Percentiles rank a stretch among this genome's conserved stretches.
phyloP scores from a whole-genome alignment of 352 stramenopile species.

The Thalassiosira exigua region DNA sequence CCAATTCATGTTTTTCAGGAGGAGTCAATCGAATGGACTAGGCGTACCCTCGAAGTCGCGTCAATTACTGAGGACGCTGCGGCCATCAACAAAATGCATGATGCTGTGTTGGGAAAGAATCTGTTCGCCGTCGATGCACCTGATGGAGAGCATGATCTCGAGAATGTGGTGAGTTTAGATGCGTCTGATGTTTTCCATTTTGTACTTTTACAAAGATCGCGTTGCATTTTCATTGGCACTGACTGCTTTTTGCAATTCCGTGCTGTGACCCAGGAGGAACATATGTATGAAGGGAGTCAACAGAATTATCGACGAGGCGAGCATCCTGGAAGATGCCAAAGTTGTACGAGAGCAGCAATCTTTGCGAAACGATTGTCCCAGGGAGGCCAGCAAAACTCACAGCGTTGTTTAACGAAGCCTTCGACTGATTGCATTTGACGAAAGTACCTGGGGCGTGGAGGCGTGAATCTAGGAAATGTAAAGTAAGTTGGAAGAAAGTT shows the following conservation, averaged over 20 bases:
- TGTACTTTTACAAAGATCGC: too few relatives aligned
- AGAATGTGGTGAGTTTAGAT: constrained; percentile 43
- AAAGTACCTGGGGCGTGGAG: too few relatives aligned
- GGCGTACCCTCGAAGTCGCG: constrained; percentile 38
- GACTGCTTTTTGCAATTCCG: not conserved
- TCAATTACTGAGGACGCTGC: constrained; percentile 44
- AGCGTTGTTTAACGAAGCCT: too few relatives aligned
- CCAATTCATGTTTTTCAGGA: too few relatives aligned
- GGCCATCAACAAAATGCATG: constrained; percentile 40
- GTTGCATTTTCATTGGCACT: not conserved
- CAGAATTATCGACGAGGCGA: constrained; percentile 46
- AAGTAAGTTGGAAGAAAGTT: too few relatives aligned
- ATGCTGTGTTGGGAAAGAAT: constrained; percentile 42
- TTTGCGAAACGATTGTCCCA: constrained; percentile 25
- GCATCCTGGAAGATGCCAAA: constrained; percentile 40
- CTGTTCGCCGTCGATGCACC: constrained; percentile 55
- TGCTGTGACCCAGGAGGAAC: constrained; percentile 38
- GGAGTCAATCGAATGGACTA: constrained; percentile 14
- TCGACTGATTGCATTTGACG: too few relatives aligned
- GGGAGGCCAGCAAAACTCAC: constrained; percentile 23
- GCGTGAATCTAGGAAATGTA: too few relatives aligned
- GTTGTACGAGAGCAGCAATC: constrained; percentile 40
- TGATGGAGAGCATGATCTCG: constrained; percentile 59
- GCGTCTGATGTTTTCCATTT: not conserved
- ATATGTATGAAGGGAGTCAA: constrained; percentile 34